Percentiles rank a stretch among this genome's conserved stretches.
Evolutionary conservation across 441 rosid genomes (phyloP).

Genomic region (Eruca vesicaria): DNA sequence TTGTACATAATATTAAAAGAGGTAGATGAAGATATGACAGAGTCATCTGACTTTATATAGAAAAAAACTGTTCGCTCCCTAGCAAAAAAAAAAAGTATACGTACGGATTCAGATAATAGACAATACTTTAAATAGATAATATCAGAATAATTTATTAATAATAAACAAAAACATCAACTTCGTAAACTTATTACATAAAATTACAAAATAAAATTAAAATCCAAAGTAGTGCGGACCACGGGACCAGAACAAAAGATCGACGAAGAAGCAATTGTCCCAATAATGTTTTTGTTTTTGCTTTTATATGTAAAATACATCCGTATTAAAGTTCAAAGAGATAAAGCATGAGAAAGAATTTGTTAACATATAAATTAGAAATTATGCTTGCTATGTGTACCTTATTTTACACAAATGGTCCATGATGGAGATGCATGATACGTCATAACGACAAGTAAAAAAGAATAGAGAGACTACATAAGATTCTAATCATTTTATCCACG

Average conservation of each 20-base stretch:
- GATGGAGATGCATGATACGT: background rate
- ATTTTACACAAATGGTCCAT: background rate
- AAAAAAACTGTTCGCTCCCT: too few species aligned
- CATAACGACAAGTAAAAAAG: background rate
- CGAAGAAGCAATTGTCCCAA: background rate
- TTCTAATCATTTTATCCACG: background rate
- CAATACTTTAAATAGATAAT: background rate
- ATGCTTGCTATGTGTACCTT: background rate
- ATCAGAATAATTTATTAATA: background rate
- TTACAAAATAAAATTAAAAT: background rate
- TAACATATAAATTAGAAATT: background rate
- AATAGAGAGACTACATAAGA: background rate
- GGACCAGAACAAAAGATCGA: background rate
- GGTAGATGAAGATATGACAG: too few species aligned
- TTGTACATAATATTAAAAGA: too few species aligned
- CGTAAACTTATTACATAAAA: background rate
- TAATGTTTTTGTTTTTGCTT: background rate
- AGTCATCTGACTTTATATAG: too few species aligned
- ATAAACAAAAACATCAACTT: background rate
- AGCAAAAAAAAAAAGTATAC: background rate
- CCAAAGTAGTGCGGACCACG: constrained; percentile 10
- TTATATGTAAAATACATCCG: background rate
- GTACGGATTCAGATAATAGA: background rate
- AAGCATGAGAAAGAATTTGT: background rate
- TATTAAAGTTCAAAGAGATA: background rate